phyloP scores from a whole-genome alignment of 179 eudicot genomes.

The Nepenthes alata region DNA sequence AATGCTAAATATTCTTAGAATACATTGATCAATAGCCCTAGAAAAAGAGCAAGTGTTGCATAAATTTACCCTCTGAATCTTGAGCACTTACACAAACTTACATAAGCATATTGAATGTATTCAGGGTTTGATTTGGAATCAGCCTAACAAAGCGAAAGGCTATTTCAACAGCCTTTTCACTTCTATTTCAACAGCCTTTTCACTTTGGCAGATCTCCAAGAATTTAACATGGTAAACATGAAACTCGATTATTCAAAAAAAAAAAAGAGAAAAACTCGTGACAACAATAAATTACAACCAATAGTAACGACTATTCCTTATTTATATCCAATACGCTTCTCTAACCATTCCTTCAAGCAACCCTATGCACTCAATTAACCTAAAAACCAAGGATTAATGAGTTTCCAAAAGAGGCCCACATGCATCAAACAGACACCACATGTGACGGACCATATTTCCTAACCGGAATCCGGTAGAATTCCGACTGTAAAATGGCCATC shows the following conservation, averaged over 20 bases:
- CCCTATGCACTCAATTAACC: constrained; percentile 65
- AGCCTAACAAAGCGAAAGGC: constrained; percentile 74
- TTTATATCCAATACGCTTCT: constrained; percentile 67
- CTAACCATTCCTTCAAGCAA: constrained; percentile 75
- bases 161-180: constrained; percentile 71
- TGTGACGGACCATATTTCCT: too few relatives aligned
- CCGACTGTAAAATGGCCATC: too few relatives aligned
- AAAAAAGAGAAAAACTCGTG: not conserved
- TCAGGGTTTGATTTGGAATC: constrained; percentile 73
- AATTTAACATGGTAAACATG: constrained; percentile 80
- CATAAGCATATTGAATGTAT: constrained; percentile 97
- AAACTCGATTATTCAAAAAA: constrained; percentile 13
- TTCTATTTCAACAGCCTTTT: constrained; percentile 80
- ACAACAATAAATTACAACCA: not conserved
- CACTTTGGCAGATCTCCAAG: constrained; percentile 45
- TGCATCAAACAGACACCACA: too few relatives aligned
- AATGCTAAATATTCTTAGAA: too few relatives aligned
- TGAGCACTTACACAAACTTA: constrained; percentile 82
- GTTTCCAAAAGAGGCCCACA: too few relatives aligned
- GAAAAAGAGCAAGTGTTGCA: not conserved
- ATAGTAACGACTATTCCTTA: constrained; percentile 37
- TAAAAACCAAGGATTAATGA: constrained; percentile 4
- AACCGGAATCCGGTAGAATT: too few relatives aligned
- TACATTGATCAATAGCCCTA: too few relatives aligned
- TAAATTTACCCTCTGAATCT: constrained; percentile 60